phyloP scores from a whole-genome alignment of 495 filamentous ascomycete genomes.

The Tuber microsphaerosporum region DNA sequence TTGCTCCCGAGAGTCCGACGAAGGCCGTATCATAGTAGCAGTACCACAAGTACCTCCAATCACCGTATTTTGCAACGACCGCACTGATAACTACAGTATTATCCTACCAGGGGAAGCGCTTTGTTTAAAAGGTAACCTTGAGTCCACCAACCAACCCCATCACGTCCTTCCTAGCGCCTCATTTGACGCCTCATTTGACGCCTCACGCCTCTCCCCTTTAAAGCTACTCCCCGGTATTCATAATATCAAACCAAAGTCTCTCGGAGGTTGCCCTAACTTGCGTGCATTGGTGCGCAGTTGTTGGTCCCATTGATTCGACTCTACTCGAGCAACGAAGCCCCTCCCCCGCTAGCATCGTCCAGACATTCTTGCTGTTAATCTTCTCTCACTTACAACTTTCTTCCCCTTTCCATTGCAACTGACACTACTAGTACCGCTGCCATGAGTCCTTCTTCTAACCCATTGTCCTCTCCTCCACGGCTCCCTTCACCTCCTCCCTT shows the following conservation, averaged over 20 bases:
- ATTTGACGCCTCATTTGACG: background rate
- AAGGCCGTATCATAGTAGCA: background rate
- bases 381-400: background rate
- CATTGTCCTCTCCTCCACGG: conserved; percentile 32
- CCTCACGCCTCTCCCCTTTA: background rate
- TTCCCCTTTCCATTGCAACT: background rate
- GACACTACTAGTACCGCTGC: background rate
- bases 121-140: too few species aligned
- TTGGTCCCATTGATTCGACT: background rate
- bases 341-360: background rate
- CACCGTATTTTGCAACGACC: background rate
- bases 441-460: background rate
- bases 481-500: conserved; percentile 41
- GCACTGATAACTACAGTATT: too few species aligned
- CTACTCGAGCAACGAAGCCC: background rate
- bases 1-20: background rate
- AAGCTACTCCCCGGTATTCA: background rate
- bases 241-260: background rate
- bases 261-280: background rate
- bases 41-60: background rate
- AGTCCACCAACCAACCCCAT: background rate
- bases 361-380: background rate
- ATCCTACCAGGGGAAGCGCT: too few species aligned
- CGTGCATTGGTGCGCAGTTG: background rate
- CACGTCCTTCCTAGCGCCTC: background rate